phyloP scores from a whole-genome alignment of 768 basidiomycete genomes.

The Tricholoma terreum region DNA sequence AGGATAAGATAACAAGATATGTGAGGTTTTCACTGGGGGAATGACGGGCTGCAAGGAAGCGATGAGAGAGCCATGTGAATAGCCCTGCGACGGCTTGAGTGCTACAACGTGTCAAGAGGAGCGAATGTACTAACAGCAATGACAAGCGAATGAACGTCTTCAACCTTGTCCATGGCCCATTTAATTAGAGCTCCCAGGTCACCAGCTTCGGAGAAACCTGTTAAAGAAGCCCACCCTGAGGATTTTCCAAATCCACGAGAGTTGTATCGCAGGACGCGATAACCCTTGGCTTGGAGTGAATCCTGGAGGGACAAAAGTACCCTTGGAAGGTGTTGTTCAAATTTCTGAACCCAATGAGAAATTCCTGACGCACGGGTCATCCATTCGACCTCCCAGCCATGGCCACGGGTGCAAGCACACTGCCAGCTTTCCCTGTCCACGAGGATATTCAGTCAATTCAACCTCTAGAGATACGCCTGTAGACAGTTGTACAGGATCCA shows the following conservation, averaged over 20 bases:
- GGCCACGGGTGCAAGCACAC: slow-evolving; percentile 85
- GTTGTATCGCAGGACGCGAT: slow-evolving; percentile 69
- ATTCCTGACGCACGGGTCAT: slow-evolving; percentile 61
- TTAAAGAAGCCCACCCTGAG: slow-evolving; percentile 69
- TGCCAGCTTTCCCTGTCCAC: slow-evolving; percentile 43
- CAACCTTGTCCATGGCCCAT: slow-evolving; percentile 46
- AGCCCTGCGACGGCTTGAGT: slow-evolving; percentile 51
- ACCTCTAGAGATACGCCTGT: slow-evolving; percentile 37
- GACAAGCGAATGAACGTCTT: slow-evolving; percentile 47
- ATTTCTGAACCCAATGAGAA: too few species aligned
- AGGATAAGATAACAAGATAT: slow-evolving; percentile 77
- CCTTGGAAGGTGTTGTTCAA: slow-evolving; percentile 24
- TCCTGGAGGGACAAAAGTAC: slow-evolving; percentile 41
- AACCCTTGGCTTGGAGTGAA: slow-evolving; percentile 42
- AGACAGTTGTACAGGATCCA: slow-evolving; percentile 17
- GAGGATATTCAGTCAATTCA: slow-evolving; percentile 29
- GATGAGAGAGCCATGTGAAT: slow-evolving; percentile 78
- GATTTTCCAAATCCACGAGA: slow-evolving; percentile 76
- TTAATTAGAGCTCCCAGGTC: slow-evolving; percentile 64
- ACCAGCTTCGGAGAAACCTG: slow-evolving; percentile 64
- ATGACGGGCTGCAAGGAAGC: slow-evolving; percentile 62
- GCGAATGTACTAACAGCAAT: slow-evolving; percentile 51
- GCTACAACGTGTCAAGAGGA: not conserved
- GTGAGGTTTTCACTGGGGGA: slow-evolving; percentile 50
- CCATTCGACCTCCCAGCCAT: slow-evolving; percentile 75